Conservation (phyloP, 306 rosid genomes). For the Hippophae rhamnoides region DNA sequence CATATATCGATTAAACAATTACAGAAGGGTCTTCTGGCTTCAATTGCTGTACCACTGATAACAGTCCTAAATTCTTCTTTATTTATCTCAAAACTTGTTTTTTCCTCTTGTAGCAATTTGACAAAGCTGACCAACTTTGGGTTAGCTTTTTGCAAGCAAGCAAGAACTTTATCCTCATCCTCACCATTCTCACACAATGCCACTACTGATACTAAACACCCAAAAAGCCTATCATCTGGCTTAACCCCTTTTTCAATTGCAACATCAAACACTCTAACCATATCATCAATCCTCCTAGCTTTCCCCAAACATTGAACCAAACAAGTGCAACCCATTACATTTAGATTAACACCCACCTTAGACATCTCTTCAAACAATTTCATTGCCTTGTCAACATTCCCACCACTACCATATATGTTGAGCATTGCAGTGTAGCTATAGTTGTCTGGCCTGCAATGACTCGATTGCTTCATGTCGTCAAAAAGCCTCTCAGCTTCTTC, state of each 20-base stretch:
- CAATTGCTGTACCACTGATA: constrained; percentile 40
- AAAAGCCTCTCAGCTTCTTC: constrained; percentile 80
- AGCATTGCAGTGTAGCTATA: constrained; percentile 97
- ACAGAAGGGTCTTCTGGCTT: constrained; percentile 80
- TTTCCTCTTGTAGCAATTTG: constrained; percentile 36
- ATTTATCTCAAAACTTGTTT: constrained; percentile 41
- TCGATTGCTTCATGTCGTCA: constrained; percentile 60
- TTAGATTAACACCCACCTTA: constrained; percentile 49
- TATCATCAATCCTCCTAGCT: constrained; percentile 47
- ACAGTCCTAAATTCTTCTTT: constrained; percentile 59
- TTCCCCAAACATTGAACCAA: constrained; percentile 81
- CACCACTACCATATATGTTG: constrained; percentile 73
- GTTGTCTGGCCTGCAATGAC: constrained; percentile 53
- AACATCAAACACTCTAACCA: constrained; percentile 48
- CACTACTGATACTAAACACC: constrained; percentile 69
- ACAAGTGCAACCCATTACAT: constrained; percentile 89
- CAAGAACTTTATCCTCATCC: constrained; percentile 53
- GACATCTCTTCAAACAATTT: constrained; percentile 71
- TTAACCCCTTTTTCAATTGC: constrained; percentile 52
- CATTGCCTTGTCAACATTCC: constrained; percentile 63
- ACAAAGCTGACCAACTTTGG: constrained; percentile 56
- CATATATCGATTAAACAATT: constrained; percentile 91
- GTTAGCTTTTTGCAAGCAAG: constrained; percentile 63
- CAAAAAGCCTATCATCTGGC: constrained; percentile 76
- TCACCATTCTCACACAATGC: constrained; percentile 54